Percentiles rank a stretch among this genome's conserved stretches.
phyloP scores from a whole-genome alignment of 2,329 filamentous ascomycete species.

The Phoma herbarum region DNA sequence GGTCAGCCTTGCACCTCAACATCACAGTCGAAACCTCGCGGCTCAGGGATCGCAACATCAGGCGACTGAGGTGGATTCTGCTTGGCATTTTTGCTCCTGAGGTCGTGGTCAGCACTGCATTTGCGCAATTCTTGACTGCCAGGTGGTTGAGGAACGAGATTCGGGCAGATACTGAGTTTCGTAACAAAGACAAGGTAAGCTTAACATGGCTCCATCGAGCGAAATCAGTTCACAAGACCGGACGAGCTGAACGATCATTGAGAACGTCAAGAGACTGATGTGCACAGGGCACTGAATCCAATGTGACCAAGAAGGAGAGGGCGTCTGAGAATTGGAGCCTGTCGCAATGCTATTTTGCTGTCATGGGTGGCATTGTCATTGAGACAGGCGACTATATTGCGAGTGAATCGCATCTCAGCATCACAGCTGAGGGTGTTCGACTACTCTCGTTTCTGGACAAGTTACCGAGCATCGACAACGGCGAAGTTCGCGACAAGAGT shows the following conservation, averaged over 20 bases:
- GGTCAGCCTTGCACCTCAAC: conserved; percentile 38
- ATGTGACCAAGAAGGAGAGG: conserved; percentile 10
- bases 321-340: conserved; percentile 30
- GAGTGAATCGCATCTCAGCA: conserved; percentile 19
- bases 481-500: conserved; percentile 34
- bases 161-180: conserved; percentile 24
- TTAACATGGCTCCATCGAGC: background rate
- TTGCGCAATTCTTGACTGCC: conserved; percentile 35
- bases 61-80: conserved; percentile 29
- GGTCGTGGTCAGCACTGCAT: conserved; percentile 37
- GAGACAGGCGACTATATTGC: conserved; percentile 26
- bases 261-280: background rate
- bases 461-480: conserved; percentile 26
- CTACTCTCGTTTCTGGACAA: conserved; percentile 34
- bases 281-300: background rate
- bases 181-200: conserved; percentile 19
- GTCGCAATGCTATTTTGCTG: conserved; percentile 35
- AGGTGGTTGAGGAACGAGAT: conserved; percentile 32
- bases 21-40: conserved; percentile 28
- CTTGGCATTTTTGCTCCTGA: conserved; percentile 39
- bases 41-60: conserved; percentile 26
- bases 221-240: background rate
- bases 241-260: background rate
- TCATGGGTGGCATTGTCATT: conserved; percentile 35
- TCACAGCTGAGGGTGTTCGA: conserved; percentile 35